Percentiles rank a stretch among this genome's conserved stretches.
Evolutionary conservation across 495 filamentous ascomycete species (phyloP).

Genomic region (Aspergillus indologenus): DNA sequence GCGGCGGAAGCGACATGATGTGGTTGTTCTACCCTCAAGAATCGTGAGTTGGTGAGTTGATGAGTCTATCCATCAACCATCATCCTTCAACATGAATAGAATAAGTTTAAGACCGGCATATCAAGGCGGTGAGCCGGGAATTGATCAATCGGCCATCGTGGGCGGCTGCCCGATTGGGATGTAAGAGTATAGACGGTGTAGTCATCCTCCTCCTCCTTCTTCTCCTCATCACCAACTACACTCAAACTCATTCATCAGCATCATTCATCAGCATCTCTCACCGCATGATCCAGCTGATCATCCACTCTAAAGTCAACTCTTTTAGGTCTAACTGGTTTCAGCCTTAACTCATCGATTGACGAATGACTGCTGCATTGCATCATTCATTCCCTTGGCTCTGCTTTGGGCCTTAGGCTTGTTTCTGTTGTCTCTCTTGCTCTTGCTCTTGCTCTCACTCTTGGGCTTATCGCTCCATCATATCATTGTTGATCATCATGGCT

Average conservation of each 20-base stretch:
- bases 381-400: not conserved
- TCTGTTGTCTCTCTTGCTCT: constrained; percentile 10
- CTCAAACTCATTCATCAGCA: too few relatives aligned
- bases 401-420: constrained; percentile 2
- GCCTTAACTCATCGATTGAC: not conserved
- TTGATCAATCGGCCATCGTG: not conserved
- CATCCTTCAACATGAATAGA: too few relatives aligned
- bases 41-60: not conserved
- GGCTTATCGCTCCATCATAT: not conserved
- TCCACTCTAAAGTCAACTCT: too few relatives aligned
- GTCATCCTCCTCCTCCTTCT: not conserved
- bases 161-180: too few relatives aligned
- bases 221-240: too few relatives aligned
- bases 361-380: constrained; percentile 4
- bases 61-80: too few relatives aligned
- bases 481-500: not conserved
- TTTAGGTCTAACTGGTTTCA: not conserved
- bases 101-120: not conserved
- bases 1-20: not conserved
- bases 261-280: too few relatives aligned
- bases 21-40: not conserved
- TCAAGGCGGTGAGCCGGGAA: not conserved
- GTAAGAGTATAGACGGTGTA: not conserved
- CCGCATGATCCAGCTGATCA: too few relatives aligned
- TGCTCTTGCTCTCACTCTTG: not conserved